Base-by-base conservation (phyloP, 345 rosid species). In the Populus tremula region DNA sequence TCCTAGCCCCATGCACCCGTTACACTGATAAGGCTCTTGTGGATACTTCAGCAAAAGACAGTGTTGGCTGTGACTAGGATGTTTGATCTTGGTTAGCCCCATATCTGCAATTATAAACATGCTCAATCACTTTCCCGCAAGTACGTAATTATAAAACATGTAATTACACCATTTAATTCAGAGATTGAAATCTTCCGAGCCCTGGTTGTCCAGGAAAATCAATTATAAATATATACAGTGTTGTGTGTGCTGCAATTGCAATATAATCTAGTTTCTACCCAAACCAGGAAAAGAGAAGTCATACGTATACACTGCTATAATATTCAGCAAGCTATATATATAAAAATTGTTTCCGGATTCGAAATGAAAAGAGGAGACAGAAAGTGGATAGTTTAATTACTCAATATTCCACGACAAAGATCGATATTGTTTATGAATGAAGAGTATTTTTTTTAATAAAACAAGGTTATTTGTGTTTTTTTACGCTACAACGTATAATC, bases 1-100 rank as follows among this genome's bases (percentile, higher is more conserved):
- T 2, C 54, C 77, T 7, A 39, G 18, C n/a, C 20, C 77, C 3
- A 17, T 74, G 56, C 77, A 74, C 47, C 77, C 77, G 4, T 63
- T 4, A 10, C 77, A 74, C 20, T 27, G 8, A 27, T 63, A 62
- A 4, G 70, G 77, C 21, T 62, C 41, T 5, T 27, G 61, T 36
- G 41, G 77, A 63, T 27, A 8, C 69, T 63, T 74, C 38, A 29
- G 63, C 29, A 41, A 18, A 9, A 74, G 77, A 17, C 2, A 21
- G 7, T 74, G 77, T 6, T 25, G 17, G 63, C 63, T 4, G 3
- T 74, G 77, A 25, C 69, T 74, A 2, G 45, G 43, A 63, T 74
- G 77, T 5, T 18, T 74, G 16, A 43, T 63, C 59, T 10, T 74
- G 5, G 23, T 17, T 17, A 63, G 0, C 18, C 59, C 45, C 70